Base-by-base conservation (phyloP, 1,284 basidiomycete species). In the Jaminaea rosea region DNA sequence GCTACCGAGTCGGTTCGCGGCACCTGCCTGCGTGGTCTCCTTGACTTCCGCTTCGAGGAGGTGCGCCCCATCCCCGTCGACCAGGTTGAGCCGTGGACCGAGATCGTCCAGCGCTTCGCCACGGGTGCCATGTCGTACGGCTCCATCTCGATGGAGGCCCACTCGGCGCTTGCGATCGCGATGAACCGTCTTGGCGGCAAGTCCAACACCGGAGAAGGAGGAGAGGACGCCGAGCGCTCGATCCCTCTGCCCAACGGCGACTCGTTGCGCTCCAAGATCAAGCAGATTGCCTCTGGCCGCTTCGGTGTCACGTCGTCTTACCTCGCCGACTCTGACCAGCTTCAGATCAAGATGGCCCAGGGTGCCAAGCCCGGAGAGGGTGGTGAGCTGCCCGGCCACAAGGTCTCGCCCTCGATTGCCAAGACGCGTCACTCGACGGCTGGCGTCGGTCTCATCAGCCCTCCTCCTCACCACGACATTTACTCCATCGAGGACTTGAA, bases 41-140 rank as follows among this genome's bases (percentile, higher is more conserved):
- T 71, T 44, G 67, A 69, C 50, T 69, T 71, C 39, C 60, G 60
- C 53, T 71, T 47, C 52, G 56, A 53, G 50, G 65, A 67, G 62
- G 49, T 55, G 37, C 59, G 66, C 7, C 51, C 66, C 28, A 69
- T 71, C 51, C 68, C 68, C 41, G 46, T 71, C 42, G 68, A 71
- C 59, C 68, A 71, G 60, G 68, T 71, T 51, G 68, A 71, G 64
- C 68, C 68, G 8, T 71, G 68, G 68, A 71, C 68, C 24, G 68
- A 71, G 59, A 71, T 71, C 29, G 68, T 69, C 8, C 68, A 65
- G 58, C 68, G 68, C 19, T 70, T 70, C 58, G 69, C 67, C 58
- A 70, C 67, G 24, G 67, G 67, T 59, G 67, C 67, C 55, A 70
- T 70, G 67, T 70, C 67, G 44, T 70, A 70, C 57, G 67, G 67